Evolutionary conservation across 1,284 basidiomycete genomes (phyloP), one percentile per base, ranked within the genome.

Genomic region (Melampsora larici-populina): DNA sequence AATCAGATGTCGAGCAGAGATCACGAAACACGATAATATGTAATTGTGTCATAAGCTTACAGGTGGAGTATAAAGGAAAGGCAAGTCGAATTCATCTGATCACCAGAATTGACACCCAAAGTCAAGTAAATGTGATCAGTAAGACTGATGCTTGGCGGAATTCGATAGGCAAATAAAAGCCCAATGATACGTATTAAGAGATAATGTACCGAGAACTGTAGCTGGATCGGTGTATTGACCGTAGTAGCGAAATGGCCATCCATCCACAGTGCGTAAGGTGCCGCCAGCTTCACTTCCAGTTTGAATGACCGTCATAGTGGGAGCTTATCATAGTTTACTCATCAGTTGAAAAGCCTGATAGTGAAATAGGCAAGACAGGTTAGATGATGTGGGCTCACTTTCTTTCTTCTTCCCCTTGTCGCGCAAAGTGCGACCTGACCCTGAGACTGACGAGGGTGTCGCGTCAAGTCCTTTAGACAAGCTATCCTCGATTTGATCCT

Each of bases 351-450:
- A 31, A 4, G 11, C 21, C 3, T 13, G 15, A 51, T n/a, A 6
- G 43, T 31, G n/a, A 49, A 24, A 11, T 69, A 49, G 46, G 2
- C 62, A 24, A 65, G 17, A 65, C 29, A 65, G n/a, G 18, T 13
- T 40, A 18, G n/a, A 65, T 5, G 2, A 15, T 60, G 24, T 36
- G 15, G 5, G 63, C 75, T 66, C 31, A 78, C 75, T 49, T 43
- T 78, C 75, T 65, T 70, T 70, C 62, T 78, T 78, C 26, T 78
- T 78, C 21, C 75, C 75, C 69, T 78, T 78, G 58, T 78, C 75
- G 21, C 75, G 60, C 46, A 70, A 65, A 29, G 75, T 70, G 40
- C 75, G 58, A 11, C 68, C 68, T 63, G 58, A 64, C 13, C 40
- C 36, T 11, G 68, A 48, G 26, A 24, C 75, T 49, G 75, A 43